Evolutionary conservation across 73 alveolate species (phyloP), one percentile per base, ranked within the genome.

Genomic region (Tetrahymena elliotti): DNA sequence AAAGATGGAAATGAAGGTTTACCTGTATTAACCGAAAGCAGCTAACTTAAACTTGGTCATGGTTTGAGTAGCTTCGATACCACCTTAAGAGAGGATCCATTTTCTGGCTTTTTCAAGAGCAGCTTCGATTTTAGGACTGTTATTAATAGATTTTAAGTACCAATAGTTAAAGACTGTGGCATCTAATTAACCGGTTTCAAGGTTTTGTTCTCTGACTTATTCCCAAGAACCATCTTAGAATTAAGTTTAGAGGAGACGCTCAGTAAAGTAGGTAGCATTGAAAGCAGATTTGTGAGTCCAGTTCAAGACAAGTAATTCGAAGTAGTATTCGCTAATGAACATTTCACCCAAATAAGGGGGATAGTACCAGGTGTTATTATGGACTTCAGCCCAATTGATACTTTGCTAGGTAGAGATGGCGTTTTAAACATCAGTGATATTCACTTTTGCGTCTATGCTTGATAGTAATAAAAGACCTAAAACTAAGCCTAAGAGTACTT

Each of bases 161-260:
- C 96, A 93, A 35, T 93, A 93, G 52, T 93, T 93, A 38, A 93
- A 93, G 52, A 93, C 88, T 10, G 96, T 93, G 33, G 96, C 93
- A 93, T 93, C 96, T 20, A 93, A 53, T 54, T 54, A 35, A 18
- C 96, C 96, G 27, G 93, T 93, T 27, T 6, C 68, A 4, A 93
- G 47, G 31, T 52, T 54, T 27, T 88, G 52, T 54, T 93, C 96
- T 27, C 93, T 84, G 33, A 94, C 96, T 83, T 94, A 36, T 2
- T 83, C 96, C 96, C 96, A 94, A 24, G 96, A 94, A 20, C 96
- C 96, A 94, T 94, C 96, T 10, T 83, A 18, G 34, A 94, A 84
- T 94, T 94, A 35, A 9, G 96, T 54, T 15, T 34, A 38, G 38
- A 94, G 94, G 37, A 94, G 83, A 22, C 88, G 88, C 35, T 94